Evolutionary conservation across 352 stramenopile genomes (phyloP).

Genomic region (Phytophthora capsici): DNA sequence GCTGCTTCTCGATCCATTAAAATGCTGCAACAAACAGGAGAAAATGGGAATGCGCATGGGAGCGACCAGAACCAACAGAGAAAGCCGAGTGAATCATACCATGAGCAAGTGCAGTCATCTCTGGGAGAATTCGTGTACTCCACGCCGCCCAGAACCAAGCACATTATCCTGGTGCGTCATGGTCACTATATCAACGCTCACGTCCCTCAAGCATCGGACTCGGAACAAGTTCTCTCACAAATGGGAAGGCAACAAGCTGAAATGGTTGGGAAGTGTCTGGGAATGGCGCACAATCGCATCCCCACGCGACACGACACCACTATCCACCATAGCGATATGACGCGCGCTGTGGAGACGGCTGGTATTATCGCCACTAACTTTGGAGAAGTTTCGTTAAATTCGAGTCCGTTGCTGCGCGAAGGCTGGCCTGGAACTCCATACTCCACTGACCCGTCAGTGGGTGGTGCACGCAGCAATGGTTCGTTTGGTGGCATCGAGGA

Average conservation of each 20-base stretch:
- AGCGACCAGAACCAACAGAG: neutral
- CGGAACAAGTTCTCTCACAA: conserved; percentile 80
- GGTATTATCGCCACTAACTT: conserved; percentile 66
- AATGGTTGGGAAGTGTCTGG: conserved; percentile 73
- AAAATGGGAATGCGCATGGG: neutral
- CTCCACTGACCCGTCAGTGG: conserved; percentile 35
- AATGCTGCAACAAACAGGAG: neutral
- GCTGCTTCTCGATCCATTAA: neutral
- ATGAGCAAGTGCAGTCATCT: conserved; percentile 25
- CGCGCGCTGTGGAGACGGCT: conserved; percentile 76
- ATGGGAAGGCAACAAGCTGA: conserved; percentile 79
- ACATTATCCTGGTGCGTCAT: conserved; percentile 81
- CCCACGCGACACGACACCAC: conserved; percentile 63
- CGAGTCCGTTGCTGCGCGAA: conserved; percentile 71
- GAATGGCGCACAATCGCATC: conserved; percentile 57
- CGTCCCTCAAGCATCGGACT: conserved; percentile 56
- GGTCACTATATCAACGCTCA: conserved; percentile 87
- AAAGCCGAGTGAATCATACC: neutral
- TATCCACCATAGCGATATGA: conserved; percentile 81
- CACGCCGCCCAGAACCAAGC: conserved; percentile 62
- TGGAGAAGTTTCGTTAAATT: conserved; percentile 39
- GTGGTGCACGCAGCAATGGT: conserved; percentile 29
- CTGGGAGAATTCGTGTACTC: conserved; percentile 59
- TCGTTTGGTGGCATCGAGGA: conserved; percentile 35
- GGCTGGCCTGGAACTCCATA: conserved; percentile 80